Base-by-base conservation (phyloP, 2,329 filamentous ascomycete species). In the Rutstroemia sp. region DNA sequence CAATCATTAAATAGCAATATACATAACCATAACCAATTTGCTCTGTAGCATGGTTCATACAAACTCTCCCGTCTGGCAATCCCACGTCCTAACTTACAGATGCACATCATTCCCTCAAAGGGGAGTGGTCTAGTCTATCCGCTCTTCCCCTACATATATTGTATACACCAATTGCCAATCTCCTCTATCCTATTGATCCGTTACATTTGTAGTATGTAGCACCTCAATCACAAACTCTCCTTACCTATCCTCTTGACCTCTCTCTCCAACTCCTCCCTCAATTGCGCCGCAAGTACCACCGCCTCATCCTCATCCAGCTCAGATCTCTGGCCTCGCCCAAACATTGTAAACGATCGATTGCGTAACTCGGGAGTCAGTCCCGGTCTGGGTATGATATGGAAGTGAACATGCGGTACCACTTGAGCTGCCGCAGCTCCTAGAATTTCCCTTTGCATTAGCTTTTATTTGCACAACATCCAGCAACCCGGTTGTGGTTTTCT, bases 391-490 rank as follows among this genome's bases (percentile, higher is more conserved):
- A 99, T 95, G 52, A 97, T 80, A 66, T 99, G 94, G 70, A 95
- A 97, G 71, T 99, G 92, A 49, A 95, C 86, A 71, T 97, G 92
- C 21, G 88, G 87, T 2, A 97, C 91, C 16, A 96, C 90, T 74
- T 97, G 92, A 10, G 91, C 91, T 2, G 92, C 92, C 34, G 90
- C 83, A 3, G 85, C 85, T 16, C 92, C 82, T 83, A 63, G 34
- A 55, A 45, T 25, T 44, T 21, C 14, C 39, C 49, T 14, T 21
- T 54, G 16, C 51, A 49, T 60, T 38, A 61, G 47, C 45, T 55
- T 37, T n/a, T 46, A 25, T 50, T 42, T 49, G 57, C 42, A 46
- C 34, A 8, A 56, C 6, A 37, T 12, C n/a, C 18, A 44, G 9
- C 21, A 49, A 47, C 23, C 14, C 19, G 16, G 16, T 47, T 47